Percentiles rank a stretch among this genome's conserved stretches.
Conservation (phyloP, 176 grass and related monocot genomes). For the Luzula sylvatica region DNA sequence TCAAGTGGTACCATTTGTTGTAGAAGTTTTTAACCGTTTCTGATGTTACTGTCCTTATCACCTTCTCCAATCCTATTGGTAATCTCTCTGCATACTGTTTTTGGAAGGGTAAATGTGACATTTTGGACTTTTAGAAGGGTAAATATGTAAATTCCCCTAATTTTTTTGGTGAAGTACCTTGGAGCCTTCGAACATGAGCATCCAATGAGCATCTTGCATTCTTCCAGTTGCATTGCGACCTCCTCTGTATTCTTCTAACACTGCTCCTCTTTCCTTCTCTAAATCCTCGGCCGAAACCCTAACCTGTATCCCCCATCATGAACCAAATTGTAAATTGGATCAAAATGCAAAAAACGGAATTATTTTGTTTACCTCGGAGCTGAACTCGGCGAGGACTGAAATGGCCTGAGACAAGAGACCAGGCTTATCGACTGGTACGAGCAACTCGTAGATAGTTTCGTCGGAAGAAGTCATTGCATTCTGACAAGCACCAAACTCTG, state of each 20-base stretch:
- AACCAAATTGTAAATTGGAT: background rate
- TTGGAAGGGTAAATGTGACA: too few relatives aligned
- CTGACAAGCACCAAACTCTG: slow-evolving; percentile 94
- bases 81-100: slow-evolving; percentile 89
- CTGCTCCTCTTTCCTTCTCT: slow-evolving; percentile 95
- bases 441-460: slow-evolving; percentile 97
- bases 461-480: slow-evolving; percentile 96
- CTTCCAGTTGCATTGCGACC: slow-evolving; percentile 75
- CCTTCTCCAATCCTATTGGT: slow-evolving; percentile 91
- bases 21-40: slow-evolving; percentile 75
- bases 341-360: background rate
- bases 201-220: slow-evolving; percentile 98
- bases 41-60: slow-evolving; percentile 75
- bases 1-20: slow-evolving; percentile 88
- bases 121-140: too few relatives aligned
- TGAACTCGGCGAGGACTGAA: slow-evolving; percentile 85
- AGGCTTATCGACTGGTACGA: slow-evolving; percentile 89
- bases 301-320: slow-evolving; percentile 30
- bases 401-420: slow-evolving; percentile 86
- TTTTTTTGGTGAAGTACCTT: slow-evolving; percentile 71
- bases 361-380: slow-evolving; percentile 56
- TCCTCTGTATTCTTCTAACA: slow-evolving; percentile 95
- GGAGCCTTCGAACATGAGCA: slow-evolving; percentile 84
- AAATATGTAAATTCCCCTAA: too few relatives aligned
- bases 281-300: slow-evolving; percentile 74